Evolutionary conservation across 2,329 filamentous ascomycete species (phyloP).

Genomic region (Beauveria scarabaeidicola): DNA sequence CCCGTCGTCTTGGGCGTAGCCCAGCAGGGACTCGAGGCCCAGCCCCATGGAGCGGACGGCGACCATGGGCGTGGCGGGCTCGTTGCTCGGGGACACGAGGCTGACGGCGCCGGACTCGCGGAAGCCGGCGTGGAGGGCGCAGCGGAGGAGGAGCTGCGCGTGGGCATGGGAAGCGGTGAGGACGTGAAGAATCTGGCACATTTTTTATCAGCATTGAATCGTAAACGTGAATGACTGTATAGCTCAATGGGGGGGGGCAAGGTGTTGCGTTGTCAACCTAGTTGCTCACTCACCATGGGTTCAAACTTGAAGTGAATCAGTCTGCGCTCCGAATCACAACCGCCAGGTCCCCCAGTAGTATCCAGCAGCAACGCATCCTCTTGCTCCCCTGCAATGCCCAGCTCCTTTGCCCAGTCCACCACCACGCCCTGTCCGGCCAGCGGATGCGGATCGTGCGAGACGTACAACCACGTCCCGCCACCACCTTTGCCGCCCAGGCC

Average conservation of each 20-base stretch:
- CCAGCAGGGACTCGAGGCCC: slow-evolving; percentile 73
- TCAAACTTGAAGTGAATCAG: slow-evolving; percentile 86
- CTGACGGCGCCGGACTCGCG: slow-evolving; percentile 82
- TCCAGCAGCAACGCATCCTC: slow-evolving; percentile 13
- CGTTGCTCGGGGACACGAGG: slow-evolving; percentile 32
- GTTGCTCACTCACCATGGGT: slow-evolving; percentile 63
- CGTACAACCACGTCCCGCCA: slow-evolving; percentile 76
- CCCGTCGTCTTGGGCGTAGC: slow-evolving; percentile 35
- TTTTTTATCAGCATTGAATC: background rate
- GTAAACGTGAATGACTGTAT: no score
- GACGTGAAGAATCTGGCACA: slow-evolving; percentile 72
- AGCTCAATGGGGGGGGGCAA: no score
- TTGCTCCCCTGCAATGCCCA: slow-evolving; percentile 18
- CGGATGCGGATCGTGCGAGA: slow-evolving; percentile 68
- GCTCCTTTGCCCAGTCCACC: slow-evolving; percentile 23
- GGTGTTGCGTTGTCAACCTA: background rate
- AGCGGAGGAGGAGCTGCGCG: slow-evolving; percentile 66
- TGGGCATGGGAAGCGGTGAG: slow-evolving; percentile 66
- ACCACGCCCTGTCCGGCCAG: slow-evolving; percentile 18
- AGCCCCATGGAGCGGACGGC: slow-evolving; percentile 79
- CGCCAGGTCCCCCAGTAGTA: slow-evolving; percentile 13
- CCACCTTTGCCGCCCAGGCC: slow-evolving; percentile 77
- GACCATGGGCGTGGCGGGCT: slow-evolving; percentile 57
- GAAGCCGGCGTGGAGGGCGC: slow-evolving; percentile 75
- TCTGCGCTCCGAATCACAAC: slow-evolving; percentile 29